Evolutionary conservation across 73 alveolate species (phyloP).

Genomic region (Blepharisma stoltei): DNA sequence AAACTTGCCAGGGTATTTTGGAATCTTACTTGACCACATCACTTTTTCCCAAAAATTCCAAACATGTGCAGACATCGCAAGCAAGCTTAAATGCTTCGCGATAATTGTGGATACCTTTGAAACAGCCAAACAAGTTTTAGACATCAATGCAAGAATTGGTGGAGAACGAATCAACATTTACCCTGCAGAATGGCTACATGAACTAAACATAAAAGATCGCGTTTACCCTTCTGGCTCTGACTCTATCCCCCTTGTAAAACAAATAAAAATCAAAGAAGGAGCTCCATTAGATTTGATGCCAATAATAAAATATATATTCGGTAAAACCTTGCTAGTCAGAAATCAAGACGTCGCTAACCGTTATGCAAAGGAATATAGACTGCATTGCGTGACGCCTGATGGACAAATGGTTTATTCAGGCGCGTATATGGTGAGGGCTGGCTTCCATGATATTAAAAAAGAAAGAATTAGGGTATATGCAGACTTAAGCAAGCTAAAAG

Average conservation of each 20-base stretch:
- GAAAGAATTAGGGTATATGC: constrained; percentile 64
- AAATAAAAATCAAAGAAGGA: constrained; percentile 57
- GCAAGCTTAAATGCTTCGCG: constrained; percentile 66
- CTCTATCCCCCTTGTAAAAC: constrained; percentile 59
- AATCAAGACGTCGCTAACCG: constrained; percentile 71
- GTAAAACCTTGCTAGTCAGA: constrained; percentile 68
- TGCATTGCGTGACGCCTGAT: constrained; percentile 85
- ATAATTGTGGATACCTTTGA: constrained; percentile 74
- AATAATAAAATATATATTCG: constrained; percentile 55
- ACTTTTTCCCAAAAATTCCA: constrained; percentile 59
- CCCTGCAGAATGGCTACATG: constrained; percentile 65
- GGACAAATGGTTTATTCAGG: constrained; percentile 83
- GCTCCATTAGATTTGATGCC: constrained; percentile 42
- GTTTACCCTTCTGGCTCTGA: constrained; percentile 52
- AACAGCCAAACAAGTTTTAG: constrained; percentile 73
- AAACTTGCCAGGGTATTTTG: constrained; percentile 68
- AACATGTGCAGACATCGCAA: constrained; percentile 74
- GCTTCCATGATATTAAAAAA: constrained; percentile 69
- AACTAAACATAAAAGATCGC: constrained; percentile 39
- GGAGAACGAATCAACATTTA: constrained; percentile 85
- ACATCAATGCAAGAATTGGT: constrained; percentile 68
- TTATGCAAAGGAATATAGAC: constrained; percentile 75
- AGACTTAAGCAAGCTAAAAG: constrained; percentile 29
- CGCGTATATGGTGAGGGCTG: constrained; percentile 80
- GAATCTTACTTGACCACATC: constrained; percentile 73